phyloP scores from a whole-genome alignment of 176 grass and related monocot species.

The Eragrostis curvula region DNA sequence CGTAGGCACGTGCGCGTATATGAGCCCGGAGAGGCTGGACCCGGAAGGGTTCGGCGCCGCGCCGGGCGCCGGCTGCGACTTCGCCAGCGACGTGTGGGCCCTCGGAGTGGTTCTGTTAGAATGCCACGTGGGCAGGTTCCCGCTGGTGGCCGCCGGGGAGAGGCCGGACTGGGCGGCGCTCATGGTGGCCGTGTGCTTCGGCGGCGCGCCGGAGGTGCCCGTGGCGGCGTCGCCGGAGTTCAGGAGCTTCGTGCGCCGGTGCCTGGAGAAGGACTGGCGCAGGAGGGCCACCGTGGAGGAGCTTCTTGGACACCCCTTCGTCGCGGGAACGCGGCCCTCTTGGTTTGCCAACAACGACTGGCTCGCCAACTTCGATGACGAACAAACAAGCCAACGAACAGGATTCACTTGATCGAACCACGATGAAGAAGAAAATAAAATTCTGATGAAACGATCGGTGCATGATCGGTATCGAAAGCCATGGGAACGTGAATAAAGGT shows the following conservation, averaged over 20 bases:
- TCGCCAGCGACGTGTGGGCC: slow-evolving; percentile 47
- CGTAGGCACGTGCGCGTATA: slow-evolving; percentile 43
- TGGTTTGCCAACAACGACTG: slow-evolving; percentile 11
- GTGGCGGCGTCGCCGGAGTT: slow-evolving; percentile 42
- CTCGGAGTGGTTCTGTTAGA: slow-evolving; percentile 50
- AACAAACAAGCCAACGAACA: neutral
- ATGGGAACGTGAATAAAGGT: neutral
- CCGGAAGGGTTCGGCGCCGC: slow-evolving; percentile 33
- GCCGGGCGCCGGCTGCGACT: neutral
- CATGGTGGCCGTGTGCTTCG: slow-evolving; percentile 30
- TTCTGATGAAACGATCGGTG: no score
- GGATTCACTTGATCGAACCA: neutral
- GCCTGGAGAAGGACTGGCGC: slow-evolving; percentile 46
- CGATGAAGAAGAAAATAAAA: neutral
- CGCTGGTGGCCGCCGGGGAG: slow-evolving; percentile 36
- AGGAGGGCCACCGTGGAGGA: slow-evolving; percentile 44
- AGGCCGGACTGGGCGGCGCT: slow-evolving; percentile 35
- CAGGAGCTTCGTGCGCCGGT: slow-evolving; percentile 32
- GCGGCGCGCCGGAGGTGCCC: slow-evolving; percentile 14
- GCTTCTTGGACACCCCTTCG: slow-evolving; percentile 42
- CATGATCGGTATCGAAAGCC: no score
- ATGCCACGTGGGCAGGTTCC: slow-evolving; percentile 46
- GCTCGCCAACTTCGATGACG: neutral
- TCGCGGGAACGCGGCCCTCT: neutral
- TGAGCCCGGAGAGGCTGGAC: slow-evolving; percentile 54